Evolutionary conservation across 371 early-diverging fungal genomes (phyloP).

Genomic region (Saksenaea oblongispora): DNA sequence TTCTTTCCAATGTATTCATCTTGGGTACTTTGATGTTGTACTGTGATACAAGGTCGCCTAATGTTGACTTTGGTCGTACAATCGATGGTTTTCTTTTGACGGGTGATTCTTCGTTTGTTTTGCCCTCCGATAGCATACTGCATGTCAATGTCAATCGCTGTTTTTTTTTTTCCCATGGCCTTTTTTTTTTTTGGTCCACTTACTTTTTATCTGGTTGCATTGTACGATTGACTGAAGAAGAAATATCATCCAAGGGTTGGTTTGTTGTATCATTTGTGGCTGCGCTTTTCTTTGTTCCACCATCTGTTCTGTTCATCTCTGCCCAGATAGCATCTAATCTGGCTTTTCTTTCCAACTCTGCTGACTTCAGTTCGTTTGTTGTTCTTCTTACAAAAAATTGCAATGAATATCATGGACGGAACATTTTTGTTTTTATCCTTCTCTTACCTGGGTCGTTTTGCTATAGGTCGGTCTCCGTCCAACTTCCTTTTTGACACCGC

Average conservation of each 20-base stretch:
- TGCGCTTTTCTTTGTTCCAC: background rate
- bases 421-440: background rate
- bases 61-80: constrained; percentile 49
- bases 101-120: constrained; percentile 3
- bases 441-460: background rate
- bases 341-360: constrained; percentile 16
- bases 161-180: background rate
- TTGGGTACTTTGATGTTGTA: constrained; percentile 69
- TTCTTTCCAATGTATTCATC: constrained; percentile 72
- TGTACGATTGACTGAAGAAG: constrained; percentile 19
- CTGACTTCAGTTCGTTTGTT: background rate
- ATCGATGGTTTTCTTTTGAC: constrained; percentile 23
- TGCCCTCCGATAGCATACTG: background rate
- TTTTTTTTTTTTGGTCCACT: no score
- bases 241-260: constrained; percentile 29
- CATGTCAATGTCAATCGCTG: background rate
- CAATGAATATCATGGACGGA: background rate
- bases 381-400: background rate
- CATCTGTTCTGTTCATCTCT: constrained; percentile 22
- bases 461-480: background rate
- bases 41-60: constrained; percentile 58
- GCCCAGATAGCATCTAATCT: constrained; percentile 29
- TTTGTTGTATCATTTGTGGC: constrained; percentile 7
- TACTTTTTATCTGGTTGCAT: background rate
- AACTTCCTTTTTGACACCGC: constrained; percentile 1